Percentiles rank a stretch among this genome's conserved stretches.
Evolutionary conservation across 352 stramenopile species (phyloP).

Genomic region (Globisporangium cylindrosporum): DNA sequence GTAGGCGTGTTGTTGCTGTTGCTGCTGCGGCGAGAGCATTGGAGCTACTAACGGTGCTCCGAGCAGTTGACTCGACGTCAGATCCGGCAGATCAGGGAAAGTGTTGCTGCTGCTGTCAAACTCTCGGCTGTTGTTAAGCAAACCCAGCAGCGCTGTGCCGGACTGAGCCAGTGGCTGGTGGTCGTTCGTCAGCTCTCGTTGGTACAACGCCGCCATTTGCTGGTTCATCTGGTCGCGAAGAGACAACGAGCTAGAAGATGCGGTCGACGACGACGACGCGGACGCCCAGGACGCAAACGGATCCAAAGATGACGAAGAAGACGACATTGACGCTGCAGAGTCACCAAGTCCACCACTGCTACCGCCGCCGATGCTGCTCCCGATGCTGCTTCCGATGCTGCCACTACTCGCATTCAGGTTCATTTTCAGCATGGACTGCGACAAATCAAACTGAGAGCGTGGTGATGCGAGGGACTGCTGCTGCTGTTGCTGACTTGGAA

Average conservation of each 20-base stretch:
- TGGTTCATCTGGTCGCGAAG: conserved; percentile 77
- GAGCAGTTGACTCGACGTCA: conserved; percentile 1
- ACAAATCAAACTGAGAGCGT: conserved; percentile 34
- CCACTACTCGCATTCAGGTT: conserved; percentile 20
- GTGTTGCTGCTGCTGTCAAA: conserved; percentile 1
- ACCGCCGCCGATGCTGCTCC: not conserved
- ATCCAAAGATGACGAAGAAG: conserved; percentile 25
- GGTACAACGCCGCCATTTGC: conserved; percentile 74
- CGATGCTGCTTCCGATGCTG: not conserved
- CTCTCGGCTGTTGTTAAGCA: conserved; percentile 27
- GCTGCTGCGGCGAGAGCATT: conserved; percentile 19
- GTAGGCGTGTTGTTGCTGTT: conserved; percentile 2
- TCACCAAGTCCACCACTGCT: conserved; percentile 15
- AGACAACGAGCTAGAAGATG: conserved; percentile 6
- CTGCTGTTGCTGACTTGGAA: conserved; percentile 15
- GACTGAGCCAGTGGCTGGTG: conserved; percentile 35
- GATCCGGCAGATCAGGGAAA: conserved; percentile 11
- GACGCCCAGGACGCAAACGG: conserved; percentile 13
- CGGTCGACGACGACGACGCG: conserved; percentile 14
- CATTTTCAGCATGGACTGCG: conserved; percentile 43
- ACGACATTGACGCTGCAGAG: conserved; percentile 4
- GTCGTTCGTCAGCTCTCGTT: conserved; percentile 23
- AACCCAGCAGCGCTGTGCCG: conserved; percentile 18
- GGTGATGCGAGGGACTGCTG: not conserved
- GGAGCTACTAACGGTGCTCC: conserved; percentile 11